Base-by-base conservation (phyloP, 106 monocot genomes). In the Agapanthus africanus region DNA sequence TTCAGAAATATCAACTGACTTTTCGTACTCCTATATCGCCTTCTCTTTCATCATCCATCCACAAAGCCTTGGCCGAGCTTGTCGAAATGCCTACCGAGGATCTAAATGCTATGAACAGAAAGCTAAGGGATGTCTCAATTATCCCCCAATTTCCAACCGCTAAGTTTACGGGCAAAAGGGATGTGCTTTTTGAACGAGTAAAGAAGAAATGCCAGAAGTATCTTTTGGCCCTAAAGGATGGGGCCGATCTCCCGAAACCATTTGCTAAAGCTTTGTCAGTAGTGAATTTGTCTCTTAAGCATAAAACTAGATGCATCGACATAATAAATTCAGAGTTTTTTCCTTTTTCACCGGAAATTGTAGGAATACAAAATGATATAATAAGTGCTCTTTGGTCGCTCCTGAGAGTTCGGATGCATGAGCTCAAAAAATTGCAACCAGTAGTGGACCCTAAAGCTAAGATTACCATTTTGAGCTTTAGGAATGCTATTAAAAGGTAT, bases 181-280 rank as follows among this genome's bases (percentile, higher is more conserved):
- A 75, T 41, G 0, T 18, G 22, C 38, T 87, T 31, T 41, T 80
- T 28, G 54, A 71, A 9, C 38, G 34, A 19, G 66, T 97, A 15
- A 78, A 32, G 46, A 80, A 42, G 60, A 61, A 16, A 72, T 86
- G 73, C 16, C 8, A 74, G 4, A 39, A 60, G 31, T 52, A 79
- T 70, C 39, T 90, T 56, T 61, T 30, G 10, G 49, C 7, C 21
- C 73, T 84, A 1, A 37, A 70, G 51, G 67, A 80, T 31, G 84
- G 78, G 31, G 52, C 50, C 74, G 72, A 81, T 27, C 64, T 89
- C 38, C 88, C 89, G 4, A 36, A 72, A 66, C 67, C 71, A 47
- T 81, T 97, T 40, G 78, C 80, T 30, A 97, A 90, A 73, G 92
- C 86, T 59, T 41, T 92, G 65, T 88, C 91, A 37, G 56, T 92